Conservation (phyloP, 2,329 filamentous ascomycete species). For the Stromatinia cepivora region DNA sequence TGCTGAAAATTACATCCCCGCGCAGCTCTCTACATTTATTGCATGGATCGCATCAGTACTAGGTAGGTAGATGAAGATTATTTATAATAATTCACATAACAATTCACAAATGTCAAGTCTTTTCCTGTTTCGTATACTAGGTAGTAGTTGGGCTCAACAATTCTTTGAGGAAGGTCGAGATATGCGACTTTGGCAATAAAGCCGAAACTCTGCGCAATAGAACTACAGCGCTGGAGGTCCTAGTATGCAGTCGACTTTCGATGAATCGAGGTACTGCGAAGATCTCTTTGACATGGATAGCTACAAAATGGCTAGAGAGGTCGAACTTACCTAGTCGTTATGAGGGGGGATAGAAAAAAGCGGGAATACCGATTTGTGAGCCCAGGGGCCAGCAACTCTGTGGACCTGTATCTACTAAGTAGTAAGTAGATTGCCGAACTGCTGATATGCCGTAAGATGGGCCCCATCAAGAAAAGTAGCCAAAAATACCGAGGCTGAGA, state of each 20-base stretch:
- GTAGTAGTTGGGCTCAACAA: background rate
- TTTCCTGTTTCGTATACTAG: background rate
- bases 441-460: background rate
- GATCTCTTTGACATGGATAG: background rate
- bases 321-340: background rate
- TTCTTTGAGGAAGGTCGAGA: no score
- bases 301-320: background rate
- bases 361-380: background rate
- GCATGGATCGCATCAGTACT: no score
- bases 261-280: background rate
- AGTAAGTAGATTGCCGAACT: background rate
- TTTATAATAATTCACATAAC: no score
- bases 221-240: no score
- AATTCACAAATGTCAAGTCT: background rate
- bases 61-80: no score
- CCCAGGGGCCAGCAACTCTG: background rate
- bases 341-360: background rate
- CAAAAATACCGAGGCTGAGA: background rate
- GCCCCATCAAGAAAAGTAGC: background rate
- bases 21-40: background rate
- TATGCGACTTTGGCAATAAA: background rate
- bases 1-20: background rate
- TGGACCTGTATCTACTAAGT: background rate
- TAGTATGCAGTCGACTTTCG: background rate
- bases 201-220: background rate